These are phyloP conservation scores for Solanum chilense DNA, from an alignment of 257 asterid genomes.

Conservation along the genomic window DNA sequence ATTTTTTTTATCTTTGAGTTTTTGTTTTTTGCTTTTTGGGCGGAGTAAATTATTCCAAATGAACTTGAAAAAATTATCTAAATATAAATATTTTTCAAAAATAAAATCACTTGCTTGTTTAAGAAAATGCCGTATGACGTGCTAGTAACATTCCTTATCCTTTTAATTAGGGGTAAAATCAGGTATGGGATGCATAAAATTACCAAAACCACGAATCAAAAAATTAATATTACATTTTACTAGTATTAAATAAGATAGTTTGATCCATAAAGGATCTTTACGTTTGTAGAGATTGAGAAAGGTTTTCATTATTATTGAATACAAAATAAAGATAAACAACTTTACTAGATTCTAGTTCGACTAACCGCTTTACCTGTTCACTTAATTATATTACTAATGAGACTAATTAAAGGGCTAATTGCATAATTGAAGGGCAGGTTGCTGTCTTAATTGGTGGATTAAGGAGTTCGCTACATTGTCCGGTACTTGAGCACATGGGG, in stretches of 20 bases:
- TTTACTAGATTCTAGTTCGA: conserved; percentile 4
- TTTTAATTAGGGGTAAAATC: background rate
- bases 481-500: background rate
- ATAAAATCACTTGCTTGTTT: background rate
- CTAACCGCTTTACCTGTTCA: conserved; percentile 28
- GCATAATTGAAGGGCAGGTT: conserved; percentile 15
- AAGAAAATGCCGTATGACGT: background rate
- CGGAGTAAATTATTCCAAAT: background rate
- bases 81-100: background rate
- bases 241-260: background rate
- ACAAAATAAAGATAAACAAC: background rate
- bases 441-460: background rate
- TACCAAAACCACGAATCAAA: background rate
- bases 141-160: background rate
- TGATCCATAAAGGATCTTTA: background rate
- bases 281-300: background rate
- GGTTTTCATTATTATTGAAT: background rate
- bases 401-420: background rate
- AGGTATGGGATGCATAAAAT: background rate
- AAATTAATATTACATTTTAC: background rate
- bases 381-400: background rate
- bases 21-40: background rate
- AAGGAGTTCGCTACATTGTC: background rate
- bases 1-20: background rate
- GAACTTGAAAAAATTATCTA: too few species aligned